Conservation (phyloP, 805 yeast species). For the Saturnispora ahearnii region DNA sequence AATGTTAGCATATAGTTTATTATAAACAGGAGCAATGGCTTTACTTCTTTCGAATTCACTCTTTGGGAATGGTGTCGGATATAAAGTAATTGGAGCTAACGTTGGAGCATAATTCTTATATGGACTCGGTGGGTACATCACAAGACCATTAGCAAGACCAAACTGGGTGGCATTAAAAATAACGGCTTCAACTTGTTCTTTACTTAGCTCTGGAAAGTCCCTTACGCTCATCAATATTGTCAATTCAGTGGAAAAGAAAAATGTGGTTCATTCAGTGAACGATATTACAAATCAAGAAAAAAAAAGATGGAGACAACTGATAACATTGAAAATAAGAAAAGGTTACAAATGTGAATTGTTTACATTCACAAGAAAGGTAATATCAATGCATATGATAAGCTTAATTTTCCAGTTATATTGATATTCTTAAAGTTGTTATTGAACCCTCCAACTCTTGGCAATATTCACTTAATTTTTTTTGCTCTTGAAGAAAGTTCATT, state of each 20-base stretch:
- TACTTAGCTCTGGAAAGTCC: conserved; percentile 15
- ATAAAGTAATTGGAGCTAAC: conserved; percentile 82
- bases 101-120: conserved; percentile 36
- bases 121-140: conserved; percentile 62
- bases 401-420: no score
- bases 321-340: background rate
- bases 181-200: conserved; percentile 8
- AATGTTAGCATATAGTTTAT: conserved; percentile 64
- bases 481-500: no score
- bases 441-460: no score
- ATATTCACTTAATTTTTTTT: no score
- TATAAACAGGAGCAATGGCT: conserved; percentile 57
- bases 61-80: conserved; percentile 82
- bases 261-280: conserved; percentile 1
- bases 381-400: no score
- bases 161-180: conserved; percentile 48
- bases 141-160: conserved; percentile 69
- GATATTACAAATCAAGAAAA: background rate
- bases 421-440: no score
- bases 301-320: background rate
- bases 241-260: background rate
- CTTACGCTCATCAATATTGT: conserved; percentile 1
- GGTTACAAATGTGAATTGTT: no score
- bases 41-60: conserved; percentile 57
- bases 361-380: no score